Percentiles rank a stretch among this genome's conserved stretches.
Conservation (phyloP, 2,329 filamentous ascomycete species). For the Dactylellina cionopaga region DNA sequence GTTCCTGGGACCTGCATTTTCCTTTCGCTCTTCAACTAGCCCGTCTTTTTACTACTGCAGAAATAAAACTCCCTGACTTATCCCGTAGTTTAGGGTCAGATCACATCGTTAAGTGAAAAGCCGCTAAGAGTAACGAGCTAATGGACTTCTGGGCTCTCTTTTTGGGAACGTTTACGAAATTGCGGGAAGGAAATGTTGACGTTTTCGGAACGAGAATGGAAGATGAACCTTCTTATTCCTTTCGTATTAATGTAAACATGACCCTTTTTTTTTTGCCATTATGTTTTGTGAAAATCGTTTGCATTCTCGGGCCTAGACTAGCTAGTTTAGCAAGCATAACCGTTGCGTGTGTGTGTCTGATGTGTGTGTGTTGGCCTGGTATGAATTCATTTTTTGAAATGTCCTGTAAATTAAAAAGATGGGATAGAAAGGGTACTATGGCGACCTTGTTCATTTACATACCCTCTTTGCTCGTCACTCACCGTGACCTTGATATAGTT, state of each 20-base stretch:
- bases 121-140: too few species aligned
- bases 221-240: neutral
- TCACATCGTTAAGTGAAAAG: too few species aligned
- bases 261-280: too few species aligned
- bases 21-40: neutral
- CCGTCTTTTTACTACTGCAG: too few species aligned
- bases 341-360: neutral
- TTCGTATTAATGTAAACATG: too few species aligned
- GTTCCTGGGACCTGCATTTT: slow-evolving; percentile 4
- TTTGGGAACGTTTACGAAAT: neutral
- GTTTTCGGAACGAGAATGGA: slow-evolving; percentile 20
- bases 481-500: too few species aligned
- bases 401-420: neutral
- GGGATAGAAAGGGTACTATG: neutral
- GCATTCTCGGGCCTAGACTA: slow-evolving; percentile 34
- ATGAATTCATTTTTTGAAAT: neutral
- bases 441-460: neutral
- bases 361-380: slow-evolving; percentile 2
- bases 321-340: too few species aligned
- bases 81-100: too few species aligned
- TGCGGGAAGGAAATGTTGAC: neutral
- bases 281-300: too few species aligned
- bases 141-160: too few species aligned
- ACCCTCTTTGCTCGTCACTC: neutral
- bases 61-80: too few species aligned